Base-by-base conservation (phyloP, 2,329 filamentous ascomycete genomes). In the Rhinocladiella mackenziei region DNA sequence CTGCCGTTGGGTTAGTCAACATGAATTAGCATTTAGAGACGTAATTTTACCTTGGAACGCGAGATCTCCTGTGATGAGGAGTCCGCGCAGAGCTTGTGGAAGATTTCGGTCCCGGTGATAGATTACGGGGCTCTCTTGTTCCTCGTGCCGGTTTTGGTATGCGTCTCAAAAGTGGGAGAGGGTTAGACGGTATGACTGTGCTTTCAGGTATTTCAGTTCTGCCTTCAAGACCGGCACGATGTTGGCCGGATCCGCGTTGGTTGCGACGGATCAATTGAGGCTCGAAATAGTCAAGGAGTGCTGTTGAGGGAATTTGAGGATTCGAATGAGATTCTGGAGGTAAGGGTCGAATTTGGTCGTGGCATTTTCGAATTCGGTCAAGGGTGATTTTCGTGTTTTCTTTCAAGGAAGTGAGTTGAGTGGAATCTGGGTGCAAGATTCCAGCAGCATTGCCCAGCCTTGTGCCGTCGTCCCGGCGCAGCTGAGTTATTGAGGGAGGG, bases 331-430 rank as follows among this genome's bases (percentile, higher is more conserved):
- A 15, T 23, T 38, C 25, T 13, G 14, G 17, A 20, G 20, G 38
- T 11, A 26, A 25, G 4, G 13, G 11, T 13, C 29, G 19, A 34
- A 5, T 18, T 13, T 11, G 39, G 23, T 23, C 15, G n/a, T 37
- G 45, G 19, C 43, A 23, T 7, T 14, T 34, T 10, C 18, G 45
- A 25, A 51, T 40, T 7, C 49, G 49, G 15, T 43, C 22, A 33
- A 51, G 49, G 11, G 41, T 48, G n/a, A 25, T 15, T 28, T 42
- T 39, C 17, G 49, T 51, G 37, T n/a, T 31, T 13, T 22, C 18
- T 14, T 51, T 51, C 22, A 51, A 32, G 18, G 35, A 39, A 19
- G 19, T 34, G 41, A 51, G 45, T 10, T 48, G 31, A 14, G 41
- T 15, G 23, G 19, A 30, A 5, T n/a, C 23, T 13, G 38, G 10